Conservation (phyloP, 2,329 filamentous ascomycete species). For the Trichoderma harzianum region DNA sequence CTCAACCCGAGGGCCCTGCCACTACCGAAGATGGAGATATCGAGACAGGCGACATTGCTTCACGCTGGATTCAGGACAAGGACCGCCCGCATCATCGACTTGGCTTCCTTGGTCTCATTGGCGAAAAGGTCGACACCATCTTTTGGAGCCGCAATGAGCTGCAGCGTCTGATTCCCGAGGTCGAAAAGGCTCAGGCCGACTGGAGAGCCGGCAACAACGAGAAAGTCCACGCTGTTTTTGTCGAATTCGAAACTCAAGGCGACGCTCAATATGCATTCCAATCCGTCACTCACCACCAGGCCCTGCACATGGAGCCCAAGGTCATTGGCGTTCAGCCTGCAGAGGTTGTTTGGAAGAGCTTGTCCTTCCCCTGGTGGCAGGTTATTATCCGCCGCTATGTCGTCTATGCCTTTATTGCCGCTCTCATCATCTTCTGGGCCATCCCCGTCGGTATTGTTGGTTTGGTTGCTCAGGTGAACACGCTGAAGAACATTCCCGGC, state of each 20-base stretch:
- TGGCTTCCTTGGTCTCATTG: constrained; percentile 63
- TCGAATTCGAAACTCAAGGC: constrained; percentile 80
- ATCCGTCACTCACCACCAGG: constrained; percentile 74
- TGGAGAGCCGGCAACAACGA: constrained; percentile 63
- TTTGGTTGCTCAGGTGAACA: constrained; percentile 77
- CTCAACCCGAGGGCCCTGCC: constrained; percentile 29
- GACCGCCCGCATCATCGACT: constrained; percentile 68
- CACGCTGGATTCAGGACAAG: constrained; percentile 64
- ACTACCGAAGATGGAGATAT: constrained; percentile 27
- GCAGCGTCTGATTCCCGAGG: constrained; percentile 57
- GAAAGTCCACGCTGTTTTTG: constrained; percentile 74
- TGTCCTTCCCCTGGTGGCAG: constrained; percentile 69
- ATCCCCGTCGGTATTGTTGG: constrained; percentile 75
- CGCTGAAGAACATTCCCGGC: constrained; percentile 63
- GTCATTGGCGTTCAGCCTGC: constrained; percentile 76
- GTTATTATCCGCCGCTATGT: constrained; percentile 64
- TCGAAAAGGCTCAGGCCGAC: constrained; percentile 60
- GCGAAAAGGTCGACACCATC: constrained; percentile 73
- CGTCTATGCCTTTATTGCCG: constrained; percentile 64
- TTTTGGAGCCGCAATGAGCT: constrained; percentile 68
- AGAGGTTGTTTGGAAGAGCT: constrained; percentile 84
- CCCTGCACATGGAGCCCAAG: constrained; percentile 78
- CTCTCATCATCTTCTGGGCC: constrained; percentile 82
- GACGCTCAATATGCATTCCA: constrained; percentile 86
- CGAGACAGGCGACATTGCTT: constrained; percentile 62